A percentile compares a stretch with the other conserved stretches of the same genome.
Evolutionary conservation across 306 rosid genomes (phyloP).

Genomic region (Begonia peltatifolia): DNA sequence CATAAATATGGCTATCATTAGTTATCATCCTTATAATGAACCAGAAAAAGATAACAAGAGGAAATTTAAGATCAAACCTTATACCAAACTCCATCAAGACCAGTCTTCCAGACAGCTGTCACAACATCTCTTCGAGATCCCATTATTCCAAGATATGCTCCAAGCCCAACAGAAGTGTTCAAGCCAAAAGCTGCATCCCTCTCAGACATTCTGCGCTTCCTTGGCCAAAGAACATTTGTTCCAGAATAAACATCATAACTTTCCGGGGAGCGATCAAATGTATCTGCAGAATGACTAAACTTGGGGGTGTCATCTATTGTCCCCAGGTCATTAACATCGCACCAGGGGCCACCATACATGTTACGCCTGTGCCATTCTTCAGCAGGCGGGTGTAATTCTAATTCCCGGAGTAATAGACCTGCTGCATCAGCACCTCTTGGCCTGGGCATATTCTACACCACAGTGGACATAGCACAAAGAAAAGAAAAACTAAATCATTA

Average conservation of each 20-base stretch:
- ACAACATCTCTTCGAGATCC: constrained; percentile 99
- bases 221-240: constrained; percentile 72
- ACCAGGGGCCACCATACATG: constrained; percentile 85
- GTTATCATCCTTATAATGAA: no score
- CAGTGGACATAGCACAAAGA: constrained; percentile 1
- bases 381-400: constrained; percentile 92
- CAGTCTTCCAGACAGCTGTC: constrained; percentile 91
- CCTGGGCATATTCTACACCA: constrained; percentile 75
- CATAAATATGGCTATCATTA: no score
- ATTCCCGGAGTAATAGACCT: constrained; percentile 81
- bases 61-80: constrained; percentile 46
- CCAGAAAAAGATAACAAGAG: constrained; percentile 2
- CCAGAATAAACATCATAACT: constrained; percentile 43
- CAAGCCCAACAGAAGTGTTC: constrained; percentile 88
- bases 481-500: constrained; percentile 6
- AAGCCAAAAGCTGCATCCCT: constrained; percentile 99
- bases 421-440: constrained; percentile 96
- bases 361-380: constrained; percentile 93
- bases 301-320: constrained; percentile 46
- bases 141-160: constrained; percentile 96
- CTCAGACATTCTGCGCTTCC: constrained; percentile 97
- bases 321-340: constrained; percentile 49
- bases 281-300: constrained; percentile 38
- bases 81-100: constrained; percentile 96
- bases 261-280: constrained; percentile 49